Evolutionary conservation across 495 filamentous ascomycete species (phyloP).

Genomic region (Aspergillus steynii): DNA sequence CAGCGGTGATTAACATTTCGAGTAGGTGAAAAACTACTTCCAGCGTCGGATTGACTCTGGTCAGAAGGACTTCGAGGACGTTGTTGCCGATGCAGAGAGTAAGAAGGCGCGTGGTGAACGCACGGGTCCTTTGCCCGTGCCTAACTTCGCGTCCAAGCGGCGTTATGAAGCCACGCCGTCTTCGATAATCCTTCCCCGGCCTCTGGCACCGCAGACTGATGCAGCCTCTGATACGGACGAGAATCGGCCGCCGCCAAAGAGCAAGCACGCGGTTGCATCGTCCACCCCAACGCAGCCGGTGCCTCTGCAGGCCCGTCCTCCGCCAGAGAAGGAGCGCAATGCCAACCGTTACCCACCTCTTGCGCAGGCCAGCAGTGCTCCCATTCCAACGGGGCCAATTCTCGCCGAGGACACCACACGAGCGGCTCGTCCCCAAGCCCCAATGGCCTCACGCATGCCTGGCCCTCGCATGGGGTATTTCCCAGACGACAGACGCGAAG

Average conservation of each 20-base stretch:
- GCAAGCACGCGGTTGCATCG: slow-evolving; percentile 32
- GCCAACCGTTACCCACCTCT: slow-evolving; percentile 42
- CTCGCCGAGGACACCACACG: slow-evolving; percentile 36
- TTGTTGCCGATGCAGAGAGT: slow-evolving; percentile 68
- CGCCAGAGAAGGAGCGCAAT: slow-evolving; percentile 39
- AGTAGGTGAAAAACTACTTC: slow-evolving; percentile 90
- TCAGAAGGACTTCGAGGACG: slow-evolving; percentile 66
- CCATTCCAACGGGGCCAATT: slow-evolving; percentile 29
- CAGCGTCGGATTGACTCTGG: slow-evolving; percentile 71
- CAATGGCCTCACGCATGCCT: slow-evolving; percentile 27
- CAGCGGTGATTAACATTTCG: background rate
- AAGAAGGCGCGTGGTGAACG: slow-evolving; percentile 70
- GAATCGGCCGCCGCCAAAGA: slow-evolving; percentile 47
- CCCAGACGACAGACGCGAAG: slow-evolving; percentile 46
- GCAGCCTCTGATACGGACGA: slow-evolving; percentile 53
- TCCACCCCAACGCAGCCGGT: slow-evolving; percentile 26
- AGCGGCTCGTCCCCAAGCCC: slow-evolving; percentile 30
- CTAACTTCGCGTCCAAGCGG: slow-evolving; percentile 59
- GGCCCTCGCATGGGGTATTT: slow-evolving; percentile 49
- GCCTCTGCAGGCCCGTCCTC: slow-evolving; percentile 30
- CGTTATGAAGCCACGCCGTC: slow-evolving; percentile 56
- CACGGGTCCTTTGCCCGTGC: slow-evolving; percentile 63
- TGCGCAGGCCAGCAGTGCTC: slow-evolving; percentile 44
- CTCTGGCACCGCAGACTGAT: slow-evolving; percentile 62
- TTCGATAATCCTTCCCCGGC: slow-evolving; percentile 58